Evolutionary conservation across 805 yeast species (phyloP), one percentile per base, ranked within the genome.

Genomic region (Saccharomycopsis capsularis): DNA sequence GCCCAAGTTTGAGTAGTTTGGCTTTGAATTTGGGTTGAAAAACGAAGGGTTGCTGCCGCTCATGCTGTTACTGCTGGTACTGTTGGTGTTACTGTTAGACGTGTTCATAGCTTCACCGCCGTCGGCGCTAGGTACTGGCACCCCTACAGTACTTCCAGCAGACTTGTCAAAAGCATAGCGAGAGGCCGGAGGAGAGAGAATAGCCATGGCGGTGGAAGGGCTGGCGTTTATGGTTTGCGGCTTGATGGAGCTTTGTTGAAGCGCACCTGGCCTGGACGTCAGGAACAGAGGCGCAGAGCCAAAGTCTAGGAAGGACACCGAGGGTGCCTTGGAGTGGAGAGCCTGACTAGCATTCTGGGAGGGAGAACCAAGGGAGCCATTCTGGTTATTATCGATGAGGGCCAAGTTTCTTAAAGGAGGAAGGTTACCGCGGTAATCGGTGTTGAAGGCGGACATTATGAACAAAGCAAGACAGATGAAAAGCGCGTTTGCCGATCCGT

Each of bases 121-220:
- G 7, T 13, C 30, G 19, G 35, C 47, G 18, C 32, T 29, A 3
- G 30, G 47, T 6, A 11, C 21, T 19, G 30, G 9, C 7, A 13
- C 15, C 18, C 29, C 21, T 13, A 15, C 7, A 7, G 16, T 16
- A n/a, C n/a, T n/a, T n/a, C n/a, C n/a, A 5, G 35, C n/a, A 9
- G 24, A 22, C 30, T 40, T 46, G 15, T 55, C 65, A 53, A 60
- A 63, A 4, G 60, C 58, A 51, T 62, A 62, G 5, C 67, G 42
- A 19, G 65, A 61, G 0, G 70, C 69, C 3, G 73, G 69, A 2
- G 74, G 73, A 0, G 73, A 68, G 24, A 69, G 47, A n/a, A 69
- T 57, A 4, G 72, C 71, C 63, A 66, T 63, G 18, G 67, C 60
- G 13, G 59, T 50, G 13, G 42, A 35, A 23, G 50, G 48, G 30